A percentile compares a stretch with the other conserved stretches of the same genome.
Evolutionary conservation across 2,329 filamentous ascomycete genomes (phyloP).

Genomic region (Paecilomyces fulvus): DNA sequence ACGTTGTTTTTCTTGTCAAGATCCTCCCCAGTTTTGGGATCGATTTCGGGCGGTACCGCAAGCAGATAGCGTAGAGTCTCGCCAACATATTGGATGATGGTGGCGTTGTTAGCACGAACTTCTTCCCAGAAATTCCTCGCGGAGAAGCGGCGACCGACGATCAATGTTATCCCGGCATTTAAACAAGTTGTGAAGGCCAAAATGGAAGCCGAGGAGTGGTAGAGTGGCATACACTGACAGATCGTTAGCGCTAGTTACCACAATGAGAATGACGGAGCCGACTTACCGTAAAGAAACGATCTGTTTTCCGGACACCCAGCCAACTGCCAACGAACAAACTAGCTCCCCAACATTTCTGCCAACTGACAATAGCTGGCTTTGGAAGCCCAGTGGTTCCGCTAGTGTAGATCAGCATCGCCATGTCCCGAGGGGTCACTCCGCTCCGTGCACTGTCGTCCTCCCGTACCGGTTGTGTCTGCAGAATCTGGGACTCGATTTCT

Average conservation of each 20-base stretch:
- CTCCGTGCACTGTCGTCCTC: slow-evolving; percentile 50
- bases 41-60: slow-evolving; percentile 52
- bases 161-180: slow-evolving; percentile 54
- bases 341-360: slow-evolving; percentile 54
- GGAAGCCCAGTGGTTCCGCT: slow-evolving; percentile 79
- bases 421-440: slow-evolving; percentile 44
- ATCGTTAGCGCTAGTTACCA: not conserved
- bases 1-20: slow-evolving; percentile 66
- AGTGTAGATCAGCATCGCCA: slow-evolving; percentile 73
- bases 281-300: slow-evolving; percentile 67
- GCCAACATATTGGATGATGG: slow-evolving; percentile 77
- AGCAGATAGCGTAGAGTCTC: slow-evolving; percentile 80
- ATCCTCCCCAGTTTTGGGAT: slow-evolving; percentile 56
- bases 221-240: slow-evolving; percentile 71
- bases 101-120: slow-evolving; percentile 61
- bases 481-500: slow-evolving; percentile 48
- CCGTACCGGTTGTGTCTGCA: slow-evolving; percentile 45
- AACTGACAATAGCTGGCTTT: slow-evolving; percentile 69
- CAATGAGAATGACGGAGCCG: not conserved
- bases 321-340: slow-evolving; percentile 47
- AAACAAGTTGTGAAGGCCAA: slow-evolving; percentile 60
- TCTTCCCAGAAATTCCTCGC: slow-evolving; percentile 70
- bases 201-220: slow-evolving; percentile 70
- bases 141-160: slow-evolving; percentile 70
- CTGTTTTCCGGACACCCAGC: slow-evolving; percentile 50